Conservation (phyloP, 805 yeast genomes). For the Barnettozyma vustinii region DNA sequence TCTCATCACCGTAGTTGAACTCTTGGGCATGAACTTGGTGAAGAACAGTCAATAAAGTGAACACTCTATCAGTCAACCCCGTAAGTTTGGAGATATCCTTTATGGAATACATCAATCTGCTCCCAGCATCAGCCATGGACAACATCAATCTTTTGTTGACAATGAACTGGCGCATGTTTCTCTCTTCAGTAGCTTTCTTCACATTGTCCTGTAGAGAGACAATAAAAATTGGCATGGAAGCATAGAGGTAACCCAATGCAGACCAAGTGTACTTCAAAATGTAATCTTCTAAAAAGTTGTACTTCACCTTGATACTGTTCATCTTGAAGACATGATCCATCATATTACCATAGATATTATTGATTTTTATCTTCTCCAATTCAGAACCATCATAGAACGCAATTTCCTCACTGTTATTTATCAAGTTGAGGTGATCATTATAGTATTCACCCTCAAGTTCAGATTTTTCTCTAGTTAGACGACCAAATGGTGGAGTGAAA, state of each 20-base stretch:
- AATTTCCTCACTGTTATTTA: constrained; percentile 87
- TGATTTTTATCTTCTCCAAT: constrained; percentile 67
- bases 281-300: constrained; percentile 77
- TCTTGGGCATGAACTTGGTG: constrained; percentile 72
- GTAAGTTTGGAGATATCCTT: constrained; percentile 88
- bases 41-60: constrained; percentile 64
- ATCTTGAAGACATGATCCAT: constrained; percentile 49
- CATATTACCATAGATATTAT: constrained; percentile 51
- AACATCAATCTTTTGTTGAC: constrained; percentile 88
- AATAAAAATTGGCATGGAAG: constrained; percentile 81
- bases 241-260: constrained; percentile 87
- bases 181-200: constrained; percentile 33
- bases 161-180: constrained; percentile 80
- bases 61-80: constrained; percentile 85
- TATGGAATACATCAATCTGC: constrained; percentile 88
- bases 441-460: constrained; percentile 85
- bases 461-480: constrained; percentile 64
- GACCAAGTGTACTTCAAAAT: constrained; percentile 91
- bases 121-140: constrained; percentile 92
- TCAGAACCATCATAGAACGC: constrained; percentile 88
- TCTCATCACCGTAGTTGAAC: constrained; percentile 35
- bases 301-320: constrained; percentile 55
- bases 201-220: constrained; percentile 34
- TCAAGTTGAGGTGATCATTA: constrained; percentile 78
- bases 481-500: constrained; percentile 82